A percentile compares a stretch with the other conserved stretches of the same genome.
These are phyloP conservation scores for Centaurea solstitialis DNA, from an alignment of 129 eudicot species.

Conservation along the genomic window DNA sequence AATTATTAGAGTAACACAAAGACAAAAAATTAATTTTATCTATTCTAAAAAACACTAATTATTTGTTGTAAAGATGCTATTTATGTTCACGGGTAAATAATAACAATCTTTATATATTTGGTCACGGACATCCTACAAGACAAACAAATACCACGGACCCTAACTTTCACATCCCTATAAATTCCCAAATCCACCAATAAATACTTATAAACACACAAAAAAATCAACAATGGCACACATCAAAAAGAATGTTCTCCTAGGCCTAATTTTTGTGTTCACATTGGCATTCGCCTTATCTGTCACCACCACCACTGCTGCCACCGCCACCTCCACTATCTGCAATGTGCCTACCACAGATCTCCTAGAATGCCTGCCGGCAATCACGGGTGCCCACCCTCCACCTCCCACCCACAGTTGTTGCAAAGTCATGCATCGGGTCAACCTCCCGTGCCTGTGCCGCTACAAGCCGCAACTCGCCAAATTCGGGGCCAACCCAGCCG, in stretches of 20 bases:
- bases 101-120: not conserved
- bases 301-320: not conserved
- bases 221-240: slow-evolving; percentile 7
- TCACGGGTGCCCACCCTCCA: slow-evolving; percentile 42
- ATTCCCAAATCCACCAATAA: slow-evolving; percentile 3
- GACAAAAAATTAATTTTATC: no score
- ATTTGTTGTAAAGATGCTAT: not conserved
- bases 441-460: slow-evolving; percentile 47
- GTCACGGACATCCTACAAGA: not conserved
- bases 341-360: slow-evolving; percentile 43
- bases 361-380: slow-evolving; percentile 51
- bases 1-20: no score
- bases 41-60: no score
- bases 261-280: not conserved
- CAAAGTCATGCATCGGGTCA: slow-evolving; percentile 39
- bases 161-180: not conserved
- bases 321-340: slow-evolving; percentile 35
- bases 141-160: not conserved
- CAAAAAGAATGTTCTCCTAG: slow-evolving; percentile 13
- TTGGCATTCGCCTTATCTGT: slow-evolving; percentile 14
- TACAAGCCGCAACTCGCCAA: slow-evolving; percentile 40
- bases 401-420: slow-evolving; percentile 48
- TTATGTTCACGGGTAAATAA: not conserved
- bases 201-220: not conserved
- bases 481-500: slow-evolving; percentile 48